Base-by-base conservation (phyloP, 768 basidiomycete genomes). In the Mycena olivaceomarginata region DNA sequence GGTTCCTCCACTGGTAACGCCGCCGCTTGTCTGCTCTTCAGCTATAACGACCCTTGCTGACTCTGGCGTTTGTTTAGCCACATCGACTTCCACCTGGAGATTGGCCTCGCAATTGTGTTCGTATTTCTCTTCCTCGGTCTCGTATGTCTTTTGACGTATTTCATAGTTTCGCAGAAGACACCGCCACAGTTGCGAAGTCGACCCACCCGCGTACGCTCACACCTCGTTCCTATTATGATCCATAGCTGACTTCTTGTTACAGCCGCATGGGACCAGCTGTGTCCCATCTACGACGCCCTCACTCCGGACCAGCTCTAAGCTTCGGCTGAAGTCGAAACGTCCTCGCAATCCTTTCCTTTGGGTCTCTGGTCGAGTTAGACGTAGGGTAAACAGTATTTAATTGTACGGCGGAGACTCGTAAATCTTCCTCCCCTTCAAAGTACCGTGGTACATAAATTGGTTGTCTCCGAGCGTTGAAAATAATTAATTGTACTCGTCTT, bases 41-140 rank as follows among this genome's bases (percentile, higher is more conserved):
- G 31, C 31, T 31, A 31, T 31, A 31, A 31, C 4, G 74, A 60
- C 67, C 74, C 73, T 13, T 80, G 78, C 62, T 80, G 74, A 80
- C 79, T 6, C 56, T 63, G 10, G 53, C 37, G 25, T 46, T 46
- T 37, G 10, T 40, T 5, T 16, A 69, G 75, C 74, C 85, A 86
- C 74, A 83, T 86, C 65, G 84, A 81, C 43, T 85, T 82, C 81
- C 84, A 85, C 75, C 79, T 85, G 48, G 82, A 81, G 22, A 80
- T 74, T 73, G 80, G 40, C 64, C 79, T 72, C n/a, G 46, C 18
- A 18, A 6, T 13, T 18, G 18, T 48, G 46, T 15, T 48, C 1
- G 18, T 15, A 7, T 7, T 41, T 16, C n/a, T 25, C 10, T 25
- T 25, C 48, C 78, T 79, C 53, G 82, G 81, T 22, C 65, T 82